These are phyloP conservation scores for Exsudoporus floridanus DNA, from an alignment of 1,284 basidiomycete genomes.

Conservation along the genomic window DNA sequence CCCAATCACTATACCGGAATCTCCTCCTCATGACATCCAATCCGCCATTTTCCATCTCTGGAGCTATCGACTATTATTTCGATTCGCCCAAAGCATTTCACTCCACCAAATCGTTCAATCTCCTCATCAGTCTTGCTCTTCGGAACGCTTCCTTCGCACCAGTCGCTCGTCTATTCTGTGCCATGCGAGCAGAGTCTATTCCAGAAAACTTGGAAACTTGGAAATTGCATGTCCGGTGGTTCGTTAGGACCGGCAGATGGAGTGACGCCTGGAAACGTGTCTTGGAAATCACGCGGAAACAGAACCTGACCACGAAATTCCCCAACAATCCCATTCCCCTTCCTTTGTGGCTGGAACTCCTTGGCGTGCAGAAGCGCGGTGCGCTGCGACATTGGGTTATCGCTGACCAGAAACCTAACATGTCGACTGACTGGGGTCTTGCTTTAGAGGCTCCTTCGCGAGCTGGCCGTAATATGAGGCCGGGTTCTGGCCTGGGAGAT, in stretches of 20 bases:
- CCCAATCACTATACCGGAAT: conserved; percentile 44
- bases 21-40: conserved; percentile 42
- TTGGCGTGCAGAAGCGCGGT: conserved; percentile 39
- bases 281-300: conserved; percentile 14
- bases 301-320: background rate
- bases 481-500: background rate
- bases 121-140: conserved; percentile 49
- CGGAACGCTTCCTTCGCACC: conserved; percentile 44
- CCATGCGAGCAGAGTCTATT: conserved; percentile 42
- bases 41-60: conserved; percentile 34
- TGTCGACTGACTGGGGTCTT: background rate
- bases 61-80: conserved; percentile 51
- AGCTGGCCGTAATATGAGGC: background rate
- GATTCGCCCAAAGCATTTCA: conserved; percentile 40
- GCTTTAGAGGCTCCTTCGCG: background rate
- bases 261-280: conserved; percentile 47
- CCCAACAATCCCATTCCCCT: conserved; percentile 36
- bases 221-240: conserved; percentile 49
- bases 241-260: conserved; percentile 50
- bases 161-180: conserved; percentile 40
- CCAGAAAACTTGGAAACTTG: conserved; percentile 44
- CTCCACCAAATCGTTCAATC: conserved; percentile 53
- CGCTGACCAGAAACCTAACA: background rate
- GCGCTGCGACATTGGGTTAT: conserved; percentile 29
- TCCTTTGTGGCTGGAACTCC: conserved; percentile 55